Base-by-base conservation (phyloP, 2,329 filamentous ascomycete genomes). In the Neonectria faginata region DNA sequence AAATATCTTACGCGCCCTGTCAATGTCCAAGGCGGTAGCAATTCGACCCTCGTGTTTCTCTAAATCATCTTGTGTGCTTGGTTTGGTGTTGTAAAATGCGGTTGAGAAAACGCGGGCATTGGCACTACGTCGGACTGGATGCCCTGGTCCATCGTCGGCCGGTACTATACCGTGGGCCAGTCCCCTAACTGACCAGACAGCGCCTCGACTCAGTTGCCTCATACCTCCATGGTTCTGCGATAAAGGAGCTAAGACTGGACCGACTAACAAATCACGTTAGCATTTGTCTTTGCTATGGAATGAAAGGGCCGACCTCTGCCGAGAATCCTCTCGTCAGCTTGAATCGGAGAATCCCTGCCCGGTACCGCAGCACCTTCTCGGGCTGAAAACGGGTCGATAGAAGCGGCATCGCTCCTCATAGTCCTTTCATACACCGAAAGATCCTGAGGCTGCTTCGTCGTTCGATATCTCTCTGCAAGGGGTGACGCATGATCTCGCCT, bases 111-210 rank as follows among this genome's bases (percentile, higher is more conserved):
- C 81, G 5, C 90, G 91, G 42, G 92, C 92, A 74, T 89, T 92
- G 1, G 91, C 92, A 31, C 91, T 88, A 73, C 89, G 92, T 57
- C 86, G 87, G n/a, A 92, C 74, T 55, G 90, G 79, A 27, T 86
- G 86, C 27, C 89, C 90, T 63, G 85, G 85, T 1, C 90, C 91
- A 76, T 91, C 84, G 51, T 90, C 81, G 20, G 90, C 81, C 12
- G 85, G 85, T 16, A 83, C 80, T 27, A 64, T 81, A 8, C 82
- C 80, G n/a, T 88, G 86, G 54, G 87, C 86, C 10, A 87, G 75
- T n/a, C 92, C 91, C 27, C 92, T 92, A 11, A 96, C 89, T 18
- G 89, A 87, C 93, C 92, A 97, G 18, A 95, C 84, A 10, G 89
- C 86, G 3, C 91, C 91, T 66, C 84, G 80, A 75, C 91, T 94